Base-by-base conservation (phyloP, 2,329 filamentous ascomycete species). In the Curvularia eragrostidis region DNA sequence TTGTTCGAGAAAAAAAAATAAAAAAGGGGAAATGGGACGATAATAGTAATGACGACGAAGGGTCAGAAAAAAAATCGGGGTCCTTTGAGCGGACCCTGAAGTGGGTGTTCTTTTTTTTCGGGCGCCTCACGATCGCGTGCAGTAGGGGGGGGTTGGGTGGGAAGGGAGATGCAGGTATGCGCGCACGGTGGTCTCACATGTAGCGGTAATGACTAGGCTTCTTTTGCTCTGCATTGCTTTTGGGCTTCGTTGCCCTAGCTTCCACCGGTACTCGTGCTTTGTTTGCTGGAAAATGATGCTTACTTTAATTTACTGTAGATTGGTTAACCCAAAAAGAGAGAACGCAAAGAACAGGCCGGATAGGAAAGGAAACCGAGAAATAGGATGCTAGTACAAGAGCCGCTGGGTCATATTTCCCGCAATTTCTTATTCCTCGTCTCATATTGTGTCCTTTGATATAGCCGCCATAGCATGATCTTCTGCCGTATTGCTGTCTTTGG, bases 31-130 rank as follows among this genome's bases (percentile, higher is more conserved):
- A 24, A 44, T 10, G 7, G 24, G 24, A 7, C 18, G 15, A 36
- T 36, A 48, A 21, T 12, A 8, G 9, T 12, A 32, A 9, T 18
- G 9, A 34, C 41, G 13, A 32, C n/a, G 15, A 47, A 19, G 28
- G 23, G 21, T 15, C 9, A 12, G 10, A 30, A 44, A 32, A 48
- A 48, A 21, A 15, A 28, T n/a, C 19, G 28, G 28, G 44, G 30
- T 21, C 34, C 34, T 36, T 13, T 21, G 28, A 42, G 39, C 44
- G 44, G 44, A 48, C 44, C 44, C 44, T 48, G 44, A 34, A 23
- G 18, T 32, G 15, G 24, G 19, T 48, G 34, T 34, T 18, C 34
- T 32, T 21, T 42, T 24, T 24, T 8, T 42, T 19, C 41, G 41
- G 12, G 10, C 28, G 28, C 28, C 28, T 34, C 28, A 48, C 30